These are phyloP conservation scores for Oryza meyeriana DNA, from an alignment of 176 grass and related monocot species.

Conservation along the genomic window DNA sequence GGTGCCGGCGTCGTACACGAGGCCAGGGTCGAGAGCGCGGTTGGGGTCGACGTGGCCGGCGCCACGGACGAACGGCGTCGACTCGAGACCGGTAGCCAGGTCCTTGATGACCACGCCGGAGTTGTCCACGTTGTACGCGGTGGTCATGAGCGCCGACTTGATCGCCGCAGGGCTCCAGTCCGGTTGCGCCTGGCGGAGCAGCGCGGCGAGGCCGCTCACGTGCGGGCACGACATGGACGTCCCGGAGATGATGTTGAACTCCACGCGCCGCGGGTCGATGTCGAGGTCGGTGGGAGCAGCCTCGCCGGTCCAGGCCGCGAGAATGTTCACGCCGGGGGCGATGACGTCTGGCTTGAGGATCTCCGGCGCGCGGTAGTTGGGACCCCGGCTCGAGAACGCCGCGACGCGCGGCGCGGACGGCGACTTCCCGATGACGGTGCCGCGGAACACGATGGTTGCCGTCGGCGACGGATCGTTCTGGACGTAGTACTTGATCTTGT, in stretches of 20 bases:
- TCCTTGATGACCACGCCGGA: constrained; percentile 60
- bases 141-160: constrained; percentile 86
- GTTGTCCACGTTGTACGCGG: constrained; percentile 79
- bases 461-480: constrained; percentile 54
- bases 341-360: constrained; percentile 92
- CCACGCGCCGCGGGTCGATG: constrained; percentile 64
- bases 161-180: constrained; percentile 77
- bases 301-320: constrained; percentile 76
- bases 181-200: constrained; percentile 59
- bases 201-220: constrained; percentile 74
- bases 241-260: constrained; percentile 89
- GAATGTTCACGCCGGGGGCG: constrained; percentile 77
- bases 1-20: constrained; percentile 64
- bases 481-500: constrained; percentile 68
- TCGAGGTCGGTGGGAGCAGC: constrained; percentile 65
- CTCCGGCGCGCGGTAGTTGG: constrained; percentile 62
- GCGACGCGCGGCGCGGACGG: constrained; percentile 67
- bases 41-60: constrained; percentile 84
- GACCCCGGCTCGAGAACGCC: constrained; percentile 74
- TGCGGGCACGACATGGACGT: constrained; percentile 93
- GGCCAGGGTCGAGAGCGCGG: constrained; percentile 66
- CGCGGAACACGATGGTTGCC: constrained; percentile 67
- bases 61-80: constrained; percentile 81
- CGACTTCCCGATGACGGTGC: constrained; percentile 58
- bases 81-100: constrained; percentile 51